Evolutionary conservation across 2,329 filamentous ascomycete species (phyloP), one percentile per base, ranked within the genome.

Genomic region (Epichloe typhina): DNA sequence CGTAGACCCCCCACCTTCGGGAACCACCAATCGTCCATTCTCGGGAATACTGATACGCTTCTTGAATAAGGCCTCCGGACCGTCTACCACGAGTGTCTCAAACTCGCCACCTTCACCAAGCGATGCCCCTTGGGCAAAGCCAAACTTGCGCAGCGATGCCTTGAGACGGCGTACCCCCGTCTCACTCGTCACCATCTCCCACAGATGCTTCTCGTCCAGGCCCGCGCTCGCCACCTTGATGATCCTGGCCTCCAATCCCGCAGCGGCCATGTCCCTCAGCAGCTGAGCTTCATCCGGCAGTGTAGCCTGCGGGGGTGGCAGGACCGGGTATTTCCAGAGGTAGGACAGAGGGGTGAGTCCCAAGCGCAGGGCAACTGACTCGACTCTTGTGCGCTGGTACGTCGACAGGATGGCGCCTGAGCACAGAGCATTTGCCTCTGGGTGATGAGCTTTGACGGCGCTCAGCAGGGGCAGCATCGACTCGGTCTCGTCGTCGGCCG

Each of bases 41-140:
- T 79, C 74, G 0, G 69, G 69, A 35, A 96, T 71, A 41, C 73
- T 70, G 54, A 97, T 84, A 48, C 74, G 77, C 56, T 75, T 77
- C 67, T 78, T 84, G 75, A 93, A 96, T 53, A 96, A 64, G 47
- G 71, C 69, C 0, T 62, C 59, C 8, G 91, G 91, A 11, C 91
- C 93, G 66, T 89, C 81, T 37, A 97, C 62, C 43, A 93, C 88
- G 49, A 97, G 71, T 33, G 89, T 97, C 75, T 97, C 93, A 66
- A 94, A 97, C 71, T 97, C 93, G 3, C 93, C 93, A 5, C 93
- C 93, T 65, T 97, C 93, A 1, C 93, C 93, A 17, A 97, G 69
- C 9, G 90, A 80, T 8, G 86, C 85, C 0, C 86, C 88, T 53
- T 77, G 71, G 60, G 69, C 71, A 54, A 75, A 69, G 43, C 85